Evolutionary conservation across 31 red algal genomes (phyloP), one percentile per base, ranked within the genome.

Genomic region (Endocladia muricata): DNA sequence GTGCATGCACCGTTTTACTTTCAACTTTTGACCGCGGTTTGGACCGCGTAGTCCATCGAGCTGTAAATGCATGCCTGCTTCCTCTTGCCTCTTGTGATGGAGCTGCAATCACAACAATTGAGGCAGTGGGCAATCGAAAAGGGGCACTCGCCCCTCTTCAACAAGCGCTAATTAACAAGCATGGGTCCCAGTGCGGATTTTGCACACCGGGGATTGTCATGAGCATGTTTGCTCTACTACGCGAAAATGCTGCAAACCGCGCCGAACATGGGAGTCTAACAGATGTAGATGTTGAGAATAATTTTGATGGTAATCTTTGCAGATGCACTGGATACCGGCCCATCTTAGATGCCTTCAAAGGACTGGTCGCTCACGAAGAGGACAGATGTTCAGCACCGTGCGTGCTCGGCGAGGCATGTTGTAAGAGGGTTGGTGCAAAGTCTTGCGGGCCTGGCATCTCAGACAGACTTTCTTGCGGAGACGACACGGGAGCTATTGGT

Each of bases 321-420:
- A 61, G 93, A n/a, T 96, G 93, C 37, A 96, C 93, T 8, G 93
- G 93, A 15, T 96, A 96, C 62, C 87, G 93, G 19, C 82, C 93
- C 7, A 96, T 96, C 54, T 60, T 96, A 37, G 93, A 96, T 63
- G 80, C 86, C 2, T 85, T 91, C 30, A 81, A 82, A 62, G 33
- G 41, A 13, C 68, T 90, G 15, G 51, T 77, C 33, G 60, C 36
- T 31, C 9, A 22, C 33, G 61, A 70, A 15, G 40, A 76, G 25
- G 69, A 35, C 36, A 51, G 3, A 0, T 11, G 34, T 32, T 3
- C 3, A 8, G 3, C 62, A 23, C 25, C 11, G 1, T 87, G 83
- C 48, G 32, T 69, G 0, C 72, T 78, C 63, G 83, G 83, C 8
- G 73, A 69, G 4, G 59, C 34, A 25, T 87, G 83, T 29, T 87